These are phyloP conservation scores for Exophiala lecanii-corni DNA, from an alignment of 2,329 filamentous ascomycete species.

Conservation along the genomic window DNA sequence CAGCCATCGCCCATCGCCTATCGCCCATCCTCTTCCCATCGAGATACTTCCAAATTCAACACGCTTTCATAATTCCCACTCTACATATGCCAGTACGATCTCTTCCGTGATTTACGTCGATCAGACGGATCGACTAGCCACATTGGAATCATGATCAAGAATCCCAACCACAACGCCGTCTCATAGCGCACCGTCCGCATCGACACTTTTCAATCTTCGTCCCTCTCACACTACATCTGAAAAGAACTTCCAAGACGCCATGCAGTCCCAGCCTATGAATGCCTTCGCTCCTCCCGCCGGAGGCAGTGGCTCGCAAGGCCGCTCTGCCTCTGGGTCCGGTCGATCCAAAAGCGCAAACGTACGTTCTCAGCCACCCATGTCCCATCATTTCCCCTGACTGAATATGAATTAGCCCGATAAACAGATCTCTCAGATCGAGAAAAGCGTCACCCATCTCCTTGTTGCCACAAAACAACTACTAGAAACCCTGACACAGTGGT, in stretches of 20 bases:
- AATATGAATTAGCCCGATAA: slow-evolving; percentile 54
- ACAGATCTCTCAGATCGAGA: slow-evolving; percentile 93
- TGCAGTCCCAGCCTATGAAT: slow-evolving; percentile 10
- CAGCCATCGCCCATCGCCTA: no score
- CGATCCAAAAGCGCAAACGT: slow-evolving; percentile 35
- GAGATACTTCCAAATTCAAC: no score
- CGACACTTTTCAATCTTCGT: no score
- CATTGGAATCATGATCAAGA: no score
- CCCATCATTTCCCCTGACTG: slow-evolving; percentile 4
- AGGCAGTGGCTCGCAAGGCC: slow-evolving; percentile 10
- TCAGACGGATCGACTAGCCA: no score
- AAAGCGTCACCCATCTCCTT: slow-evolving; percentile 94
- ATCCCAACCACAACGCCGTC: no score
- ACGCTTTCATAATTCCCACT: no score
- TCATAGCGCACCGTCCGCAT: no score
- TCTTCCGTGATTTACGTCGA: no score
- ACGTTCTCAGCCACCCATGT: slow-evolving; percentile 37
- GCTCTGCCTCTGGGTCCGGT: slow-evolving; percentile 19
- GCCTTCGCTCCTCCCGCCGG: slow-evolving; percentile 11
- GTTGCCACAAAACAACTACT: slow-evolving; percentile 97
- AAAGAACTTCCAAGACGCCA: slow-evolving; percentile 8
- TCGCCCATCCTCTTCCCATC: no score
- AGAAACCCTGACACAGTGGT: slow-evolving; percentile 97
- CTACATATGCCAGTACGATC: no score
- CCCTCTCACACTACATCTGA: no score